Base-by-base conservation (phyloP, 2,329 filamentous ascomycete genomes). In the Chaetomium globosum region DNA sequence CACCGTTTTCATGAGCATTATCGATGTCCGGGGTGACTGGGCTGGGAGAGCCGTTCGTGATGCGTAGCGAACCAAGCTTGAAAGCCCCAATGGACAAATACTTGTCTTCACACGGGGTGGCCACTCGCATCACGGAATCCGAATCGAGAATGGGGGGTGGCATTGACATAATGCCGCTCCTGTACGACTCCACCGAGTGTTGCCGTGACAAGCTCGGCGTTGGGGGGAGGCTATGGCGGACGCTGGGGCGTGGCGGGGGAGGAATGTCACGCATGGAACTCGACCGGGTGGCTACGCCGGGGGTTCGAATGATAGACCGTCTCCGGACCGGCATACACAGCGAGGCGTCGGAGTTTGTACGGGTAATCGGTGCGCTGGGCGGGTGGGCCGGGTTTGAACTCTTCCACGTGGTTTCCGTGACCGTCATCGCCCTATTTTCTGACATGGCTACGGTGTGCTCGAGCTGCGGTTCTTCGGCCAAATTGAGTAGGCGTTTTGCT, bases 21-120 rank as follows among this genome's bases (percentile, higher is more conserved):
- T 74, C 71, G 13, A 67, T 31, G 59, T 74, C 70, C 63, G 80
- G 76, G 55, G 81, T 85, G n/a, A 77, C 74, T 2, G 87, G 86
- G 64, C 81, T 84, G 1, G 76, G 80, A 3, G 79, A 77, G 16
- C 85, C 86, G 73, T 89, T 89, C 26, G 80, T 87, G 63, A 89
- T 88, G 43, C 85, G 82, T 58, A 89, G 71, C 1, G 85, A 85
- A 2, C 87, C 87, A 61, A 87, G 81, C 72, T 86, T 87, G 72
- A 87, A 88, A 12, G 81, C 84, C 3, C 87, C 87, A 36, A 86
- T 81, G 54, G 87, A 85, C 65, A 80, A 80, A 70, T 88, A 88
- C n/a, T 84, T 81, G 31, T 78, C 74, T 28, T 87, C 85, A 49
- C 77, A 82, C 0, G 86, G 82, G 1, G 83, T 85, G 31, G 76